Base-by-base conservation (phyloP, 202 grass and related monocot species). In the Carex arenaria region DNA sequence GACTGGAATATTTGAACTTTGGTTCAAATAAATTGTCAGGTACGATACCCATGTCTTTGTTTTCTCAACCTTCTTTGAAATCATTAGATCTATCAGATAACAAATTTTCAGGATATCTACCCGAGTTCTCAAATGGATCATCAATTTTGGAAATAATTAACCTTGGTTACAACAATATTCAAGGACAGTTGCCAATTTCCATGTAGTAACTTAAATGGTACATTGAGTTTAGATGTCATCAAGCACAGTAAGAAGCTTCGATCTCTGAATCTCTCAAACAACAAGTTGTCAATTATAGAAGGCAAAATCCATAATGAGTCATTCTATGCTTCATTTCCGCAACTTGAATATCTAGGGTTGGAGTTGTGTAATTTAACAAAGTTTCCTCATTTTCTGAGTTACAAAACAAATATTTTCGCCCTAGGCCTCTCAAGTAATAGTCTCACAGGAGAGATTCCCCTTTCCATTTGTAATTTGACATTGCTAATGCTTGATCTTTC, bases 381-480 rank as follows among this genome's bases (percentile, higher is more conserved):
- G 63, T 38, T 90, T n/a, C 89, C 89, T 10, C 59, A 28, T 54
- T 83, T 90, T n/a, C 38, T 87, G 28, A 82, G 17, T 55, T 57
- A 83, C 10, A 82, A 72, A 12, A 7, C 2, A 63, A 2, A 0
- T 2, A 82, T 38, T 5, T 38, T 0, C 0, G 4, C 36, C 64
- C 43, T 90, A 13, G 85, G 87, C 82, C 82, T 90, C 10, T 90
- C 89, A 1, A 83, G 36, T 49, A 90, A 90, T 30, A 52, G 0
- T 0, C 65, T 91, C 3, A 76, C 0, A 3, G 83, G 79, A 36
- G 79, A 78, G 22, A 61, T 87, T 12, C 61, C 89, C 7, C 0
- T 26, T 54, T 80, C 52, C 3, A 85, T 91, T 63, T 91, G 89
- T 45, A 76, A 74, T 18, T 64, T 59, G 17, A 88, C 7, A 80